phyloP scores from a whole-genome alignment of 2,329 filamentous ascomycete genomes.

The Septoria petroselini region DNA sequence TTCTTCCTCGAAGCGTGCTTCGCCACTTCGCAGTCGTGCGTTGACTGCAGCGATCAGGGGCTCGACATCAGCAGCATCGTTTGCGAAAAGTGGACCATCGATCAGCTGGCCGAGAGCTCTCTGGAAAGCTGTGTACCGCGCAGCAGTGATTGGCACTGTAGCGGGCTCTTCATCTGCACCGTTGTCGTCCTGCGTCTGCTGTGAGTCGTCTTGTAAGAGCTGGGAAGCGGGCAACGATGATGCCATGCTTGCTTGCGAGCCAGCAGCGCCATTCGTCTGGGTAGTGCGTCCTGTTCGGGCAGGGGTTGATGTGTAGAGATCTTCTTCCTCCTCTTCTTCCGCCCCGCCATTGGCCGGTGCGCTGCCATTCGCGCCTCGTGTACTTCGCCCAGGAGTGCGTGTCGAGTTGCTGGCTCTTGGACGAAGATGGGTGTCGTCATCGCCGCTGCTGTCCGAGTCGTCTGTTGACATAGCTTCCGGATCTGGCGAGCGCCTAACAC shows the following conservation, averaged over 20 bases:
- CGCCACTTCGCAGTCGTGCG: constrained; percentile 58
- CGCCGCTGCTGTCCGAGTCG: constrained; percentile 56
- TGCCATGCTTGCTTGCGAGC: constrained; percentile 64
- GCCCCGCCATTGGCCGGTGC: constrained; percentile 33
- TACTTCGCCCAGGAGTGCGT: constrained; percentile 30
- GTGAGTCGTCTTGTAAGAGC: constrained; percentile 55
- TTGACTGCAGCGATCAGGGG: constrained; percentile 79
- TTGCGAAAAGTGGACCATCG: constrained; percentile 76
- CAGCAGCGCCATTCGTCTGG: constrained; percentile 38
- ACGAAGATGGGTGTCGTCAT: constrained; percentile 48
- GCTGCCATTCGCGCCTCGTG: constrained; percentile 26
- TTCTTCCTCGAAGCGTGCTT: constrained; percentile 59
- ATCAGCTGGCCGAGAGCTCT: constrained; percentile 78
- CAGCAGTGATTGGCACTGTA: constrained; percentile 53
- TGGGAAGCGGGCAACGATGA: constrained; percentile 78
- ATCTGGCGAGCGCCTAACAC: constrained; percentile 62
- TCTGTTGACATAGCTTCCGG: constrained; percentile 55
- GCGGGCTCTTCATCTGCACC: constrained; percentile 39
- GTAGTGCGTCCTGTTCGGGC: constrained; percentile 30
- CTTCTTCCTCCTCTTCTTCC: constrained; percentile 52
- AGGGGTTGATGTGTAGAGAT: constrained; percentile 48
- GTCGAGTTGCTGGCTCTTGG: constrained; percentile 32
- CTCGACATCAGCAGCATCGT: constrained; percentile 75
- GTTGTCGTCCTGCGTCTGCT: constrained; percentile 39
- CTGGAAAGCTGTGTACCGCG: constrained; percentile 72